phyloP scores from a whole-genome alignment of 2,329 filamentous ascomycete species.

The Dendrostoma leiphaemia region DNA sequence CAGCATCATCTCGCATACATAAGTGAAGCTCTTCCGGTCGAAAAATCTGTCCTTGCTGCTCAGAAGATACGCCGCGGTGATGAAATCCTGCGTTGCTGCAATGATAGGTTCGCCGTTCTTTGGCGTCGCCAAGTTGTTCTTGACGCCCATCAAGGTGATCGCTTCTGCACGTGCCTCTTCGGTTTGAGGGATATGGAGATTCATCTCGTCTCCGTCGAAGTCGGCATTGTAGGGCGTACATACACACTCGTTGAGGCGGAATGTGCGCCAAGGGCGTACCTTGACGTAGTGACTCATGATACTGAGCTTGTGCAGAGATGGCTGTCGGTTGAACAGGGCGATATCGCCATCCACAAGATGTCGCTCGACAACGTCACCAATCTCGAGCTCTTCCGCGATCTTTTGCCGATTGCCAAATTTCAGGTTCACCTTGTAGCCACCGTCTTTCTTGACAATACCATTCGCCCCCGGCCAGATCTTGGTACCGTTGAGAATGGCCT shows the following conservation, averaged over 20 bases:
- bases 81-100: slow-evolving; percentile 98
- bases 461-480: slow-evolving; percentile 87
- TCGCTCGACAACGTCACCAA: slow-evolving; percentile 88
- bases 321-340: slow-evolving; percentile 96
- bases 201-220: slow-evolving; percentile 99
- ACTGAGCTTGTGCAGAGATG: slow-evolving; percentile 96
- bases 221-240: slow-evolving; percentile 98
- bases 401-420: slow-evolving; percentile 70
- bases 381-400: slow-evolving; percentile 70
- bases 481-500: slow-evolving; percentile 72
- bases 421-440: slow-evolving; percentile 68
- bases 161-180: slow-evolving; percentile 95
- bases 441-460: slow-evolving; percentile 67
- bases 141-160: slow-evolving; percentile 95
- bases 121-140: slow-evolving; percentile 91
- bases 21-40: slow-evolving; percentile 82
- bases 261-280: slow-evolving; percentile 91
- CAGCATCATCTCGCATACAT: slow-evolving; percentile 93
- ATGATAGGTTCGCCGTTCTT: slow-evolving; percentile 99
- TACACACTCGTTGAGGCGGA: slow-evolving; percentile 95
- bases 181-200: slow-evolving; percentile 94
- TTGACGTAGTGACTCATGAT: slow-evolving; percentile 96
- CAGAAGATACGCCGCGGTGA: slow-evolving; percentile 87
- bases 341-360: slow-evolving; percentile 95
- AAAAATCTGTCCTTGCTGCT: slow-evolving; percentile 93